Conservation (phyloP, 805 yeast genomes). For the Starmerella stellata region DNA sequence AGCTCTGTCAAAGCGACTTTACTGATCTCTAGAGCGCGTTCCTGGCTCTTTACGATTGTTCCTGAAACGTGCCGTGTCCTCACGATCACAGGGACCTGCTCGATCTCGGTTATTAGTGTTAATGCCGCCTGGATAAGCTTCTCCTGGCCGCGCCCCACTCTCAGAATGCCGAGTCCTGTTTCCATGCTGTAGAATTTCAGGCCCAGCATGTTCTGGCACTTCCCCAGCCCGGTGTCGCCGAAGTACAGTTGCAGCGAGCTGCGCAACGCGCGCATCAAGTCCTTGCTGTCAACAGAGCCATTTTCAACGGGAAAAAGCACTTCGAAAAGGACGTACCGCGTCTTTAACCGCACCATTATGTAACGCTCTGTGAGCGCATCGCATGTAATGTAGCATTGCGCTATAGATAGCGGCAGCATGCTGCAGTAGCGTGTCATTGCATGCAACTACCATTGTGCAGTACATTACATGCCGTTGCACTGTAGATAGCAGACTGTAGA, state of each 20-base stretch:
- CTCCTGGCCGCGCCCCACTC: slow-evolving; percentile 51
- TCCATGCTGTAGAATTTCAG: slow-evolving; percentile 63
- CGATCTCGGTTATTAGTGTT: slow-evolving; percentile 29
- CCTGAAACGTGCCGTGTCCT: slow-evolving; percentile 62
- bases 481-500: too few species aligned
- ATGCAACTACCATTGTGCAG: too few species aligned
- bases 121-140: slow-evolving; percentile 52
- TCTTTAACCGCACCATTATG: slow-evolving; percentile 83
- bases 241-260: slow-evolving; percentile 41
- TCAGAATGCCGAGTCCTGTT: slow-evolving; percentile 69
- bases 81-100: slow-evolving; percentile 33
- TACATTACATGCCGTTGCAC: too few species aligned
- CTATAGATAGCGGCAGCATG: too few species aligned
- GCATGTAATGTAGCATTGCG: too few species aligned
- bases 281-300: slow-evolving; percentile 29
- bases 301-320: slow-evolving; percentile 38
- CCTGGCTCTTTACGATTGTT: slow-evolving; percentile 69
- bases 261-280: slow-evolving; percentile 37
- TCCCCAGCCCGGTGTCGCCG: slow-evolving; percentile 66
- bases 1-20: background rate
- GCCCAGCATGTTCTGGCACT: slow-evolving; percentile 38
- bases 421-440: too few species aligned
- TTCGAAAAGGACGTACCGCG: slow-evolving; percentile 70
- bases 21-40: slow-evolving; percentile 35
- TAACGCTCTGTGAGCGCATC: too few species aligned